These are phyloP conservation scores for Whalleya microplaca DNA, from an alignment of 2,329 filamentous ascomycete genomes.

Conservation along the genomic window DNA sequence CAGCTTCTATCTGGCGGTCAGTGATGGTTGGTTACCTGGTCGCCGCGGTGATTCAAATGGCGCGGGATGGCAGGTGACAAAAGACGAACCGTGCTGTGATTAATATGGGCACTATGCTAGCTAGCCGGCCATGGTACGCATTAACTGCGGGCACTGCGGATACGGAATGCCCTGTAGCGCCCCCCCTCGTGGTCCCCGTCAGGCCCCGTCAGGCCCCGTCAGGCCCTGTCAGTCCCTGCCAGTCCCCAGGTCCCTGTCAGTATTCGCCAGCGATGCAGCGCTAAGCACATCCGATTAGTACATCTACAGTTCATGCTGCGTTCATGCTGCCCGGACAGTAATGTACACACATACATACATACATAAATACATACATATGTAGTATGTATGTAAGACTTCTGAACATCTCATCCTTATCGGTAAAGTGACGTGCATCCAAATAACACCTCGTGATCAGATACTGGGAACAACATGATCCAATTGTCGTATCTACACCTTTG, in stretches of 20 bases:
- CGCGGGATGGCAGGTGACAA: slow-evolving; percentile 5
- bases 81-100: neutral
- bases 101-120: neutral
- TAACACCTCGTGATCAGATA: neutral
- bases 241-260: no score
- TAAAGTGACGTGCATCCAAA: neutral
- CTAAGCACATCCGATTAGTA: neutral
- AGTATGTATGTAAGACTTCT: neutral
- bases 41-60: slow-evolving; percentile 5
- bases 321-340: neutral
- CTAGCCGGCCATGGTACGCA: no score
- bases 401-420: neutral
- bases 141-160: neutral
- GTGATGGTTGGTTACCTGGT: slow-evolving; percentile 10
- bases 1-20: slow-evolving; percentile 20
- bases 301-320: neutral
- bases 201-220: no score
- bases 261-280: neutral
- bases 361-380: neutral
- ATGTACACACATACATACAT: neutral
- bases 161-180: neutral
- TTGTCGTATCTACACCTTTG: neutral
- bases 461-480: neutral
- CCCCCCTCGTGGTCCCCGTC: no score
- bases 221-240: neutral